Evolutionary conservation across 78 protist species (phyloP), one percentile per base, ranked within the genome.

Genomic region (Emiliania huxleyi): DNA sequence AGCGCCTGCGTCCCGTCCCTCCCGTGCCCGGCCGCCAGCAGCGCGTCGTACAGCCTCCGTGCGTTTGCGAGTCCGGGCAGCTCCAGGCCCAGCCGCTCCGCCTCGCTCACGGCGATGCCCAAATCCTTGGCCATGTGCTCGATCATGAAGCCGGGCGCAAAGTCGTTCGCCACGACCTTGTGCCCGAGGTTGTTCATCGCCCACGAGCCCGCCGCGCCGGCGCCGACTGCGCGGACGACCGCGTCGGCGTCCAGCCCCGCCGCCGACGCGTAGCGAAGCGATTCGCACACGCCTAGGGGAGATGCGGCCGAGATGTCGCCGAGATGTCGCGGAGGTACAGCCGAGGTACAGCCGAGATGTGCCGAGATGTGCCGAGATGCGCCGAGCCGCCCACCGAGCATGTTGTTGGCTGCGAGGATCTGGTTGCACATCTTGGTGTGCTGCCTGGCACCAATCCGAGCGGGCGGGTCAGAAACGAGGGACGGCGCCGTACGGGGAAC

Each of bases 81-180:
- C n/a, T 0, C 0, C 44, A 96, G 52, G 19, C 87, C 71, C 95
- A 96, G 75, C 11, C 75, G 35, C 0, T 22, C 40, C 43, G 90
- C 38, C 44, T 96, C 97, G 4, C 18, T 22, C 44, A 95, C n/a
- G 18, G 95, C 97, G 26, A 96, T 96, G 37, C 91, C 91, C 19
- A 96, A 56, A 52, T 96, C 97, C 96, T 96, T 96, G 81, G 95
- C 95, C 33, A 96, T 92, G 93, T 96, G 97, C 73, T 96, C 95
- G 40, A 96, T 92, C 69, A 48, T 77, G 90, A 96, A 96, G 91
- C 97, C 97, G 29, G 97, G 97, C 44, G 45, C 90, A 29, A 94
- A 90, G 87, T 96, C 95, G 11, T 95, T 48, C 48, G 0, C 1
- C 18, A 90, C 55, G 11, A 96, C 48, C 19, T 95, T 56, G 25